phyloP scores from a whole-genome alignment of 2,329 filamentous ascomycete species.

The Nannizziopsis arthrosporioides region DNA sequence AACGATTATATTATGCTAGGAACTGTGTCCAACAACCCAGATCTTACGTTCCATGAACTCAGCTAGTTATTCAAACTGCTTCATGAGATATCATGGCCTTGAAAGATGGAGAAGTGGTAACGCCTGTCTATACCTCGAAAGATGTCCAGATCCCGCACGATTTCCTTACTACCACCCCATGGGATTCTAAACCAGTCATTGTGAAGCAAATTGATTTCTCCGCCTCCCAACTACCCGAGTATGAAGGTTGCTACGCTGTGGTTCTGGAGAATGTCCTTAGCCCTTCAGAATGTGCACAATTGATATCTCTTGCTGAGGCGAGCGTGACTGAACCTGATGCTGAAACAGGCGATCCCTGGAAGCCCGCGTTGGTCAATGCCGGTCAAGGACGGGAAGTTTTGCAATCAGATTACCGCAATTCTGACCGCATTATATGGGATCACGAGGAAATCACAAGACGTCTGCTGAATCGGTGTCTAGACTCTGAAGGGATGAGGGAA shows the following conservation, averaged over 20 bases:
- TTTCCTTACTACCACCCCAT: conserved; percentile 30
- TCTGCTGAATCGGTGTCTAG: conserved; percentile 45
- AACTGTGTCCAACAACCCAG: no score
- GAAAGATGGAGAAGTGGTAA: no score
- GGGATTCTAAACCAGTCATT: conserved; percentile 31
- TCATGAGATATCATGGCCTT: no score
- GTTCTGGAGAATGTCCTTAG: conserved; percentile 54
- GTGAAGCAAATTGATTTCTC: conserved; percentile 45
- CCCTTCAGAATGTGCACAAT: conserved; percentile 49
- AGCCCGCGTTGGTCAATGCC: conserved; percentile 55
- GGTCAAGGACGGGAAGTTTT: conserved; percentile 51
- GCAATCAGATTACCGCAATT: conserved; percentile 50
- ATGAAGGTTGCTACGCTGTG: conserved; percentile 45
- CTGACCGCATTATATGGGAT: conserved; percentile 70
- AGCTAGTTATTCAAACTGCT: no score
- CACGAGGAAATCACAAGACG: conserved; percentile 48
- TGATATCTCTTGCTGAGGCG: conserved; percentile 42
- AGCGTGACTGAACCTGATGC: conserved; percentile 2
- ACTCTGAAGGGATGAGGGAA: conserved; percentile 31
- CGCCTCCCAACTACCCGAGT: conserved; percentile 41
- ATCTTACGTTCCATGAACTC: no score
- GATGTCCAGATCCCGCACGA: conserved; percentile 12
- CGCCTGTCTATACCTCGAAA: conserved; percentile 2
- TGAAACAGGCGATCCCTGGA: conserved; percentile 40
- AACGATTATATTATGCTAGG: no score